These are phyloP conservation scores for Diplodia scrobiculata DNA, from an alignment of 2,329 filamentous ascomycete species.

Conservation along the genomic window DNA sequence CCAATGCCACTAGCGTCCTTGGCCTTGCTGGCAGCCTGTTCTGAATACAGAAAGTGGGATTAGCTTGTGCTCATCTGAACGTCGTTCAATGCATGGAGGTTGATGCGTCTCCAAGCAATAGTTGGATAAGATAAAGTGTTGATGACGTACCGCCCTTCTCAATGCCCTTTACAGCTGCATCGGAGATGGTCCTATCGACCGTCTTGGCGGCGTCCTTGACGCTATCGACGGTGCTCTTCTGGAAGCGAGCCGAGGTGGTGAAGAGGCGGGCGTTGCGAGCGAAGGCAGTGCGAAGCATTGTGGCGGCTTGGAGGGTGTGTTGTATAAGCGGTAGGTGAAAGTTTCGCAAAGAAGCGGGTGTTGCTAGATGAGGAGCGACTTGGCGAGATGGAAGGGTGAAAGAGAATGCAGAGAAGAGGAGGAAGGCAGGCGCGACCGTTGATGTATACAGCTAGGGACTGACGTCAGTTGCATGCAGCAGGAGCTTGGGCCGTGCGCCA, in stretches of 20 bases:
- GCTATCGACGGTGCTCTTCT: slow-evolving; percentile 57
- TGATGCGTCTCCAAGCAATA: background rate
- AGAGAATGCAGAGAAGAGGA: background rate
- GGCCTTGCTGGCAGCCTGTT: slow-evolving; percentile 52
- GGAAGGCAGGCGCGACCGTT: background rate
- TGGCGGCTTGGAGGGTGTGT: slow-evolving; percentile 33
- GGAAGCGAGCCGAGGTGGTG: slow-evolving; percentile 54
- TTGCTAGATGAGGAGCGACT: background rate
- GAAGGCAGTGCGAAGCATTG: slow-evolving; percentile 52
- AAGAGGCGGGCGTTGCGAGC: slow-evolving; percentile 54
- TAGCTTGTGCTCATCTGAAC: background rate
- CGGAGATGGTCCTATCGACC: slow-evolving; percentile 59
- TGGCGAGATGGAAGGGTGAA: background rate
- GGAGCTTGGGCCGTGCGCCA: slow-evolving; percentile 15
- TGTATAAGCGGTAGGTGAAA: background rate
- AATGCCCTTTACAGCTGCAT: slow-evolving; percentile 62
- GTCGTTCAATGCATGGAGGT: background rate
- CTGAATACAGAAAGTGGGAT: slow-evolving; percentile 42
- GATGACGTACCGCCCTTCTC: slow-evolving; percentile 61
- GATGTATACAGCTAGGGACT: slow-evolving; percentile 11
- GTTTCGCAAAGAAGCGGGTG: background rate
- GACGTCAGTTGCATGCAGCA: slow-evolving; percentile 10
- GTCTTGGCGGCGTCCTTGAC: slow-evolving; percentile 62
- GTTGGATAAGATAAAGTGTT: background rate
- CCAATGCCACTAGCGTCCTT: slow-evolving; percentile 49